These are phyloP conservation scores for Pseudogymnoascus sp. DNA, from an alignment of 2,329 filamentous ascomycete genomes.

Conservation along the genomic window DNA sequence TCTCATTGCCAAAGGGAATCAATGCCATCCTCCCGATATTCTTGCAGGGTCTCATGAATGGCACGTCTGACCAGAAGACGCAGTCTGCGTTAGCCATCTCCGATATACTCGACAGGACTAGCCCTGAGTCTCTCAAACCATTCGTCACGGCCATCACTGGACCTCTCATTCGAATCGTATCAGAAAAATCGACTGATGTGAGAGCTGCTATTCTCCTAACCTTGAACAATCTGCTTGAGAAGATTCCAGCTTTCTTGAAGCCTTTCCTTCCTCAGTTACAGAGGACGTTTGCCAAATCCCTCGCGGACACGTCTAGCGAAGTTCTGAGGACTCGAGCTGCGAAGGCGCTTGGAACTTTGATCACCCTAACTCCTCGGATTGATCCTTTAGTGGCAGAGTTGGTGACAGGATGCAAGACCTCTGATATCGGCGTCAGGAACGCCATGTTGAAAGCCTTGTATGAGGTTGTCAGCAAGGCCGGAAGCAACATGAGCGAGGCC, in stretches of 20 bases:
- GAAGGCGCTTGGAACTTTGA: conserved; percentile 88
- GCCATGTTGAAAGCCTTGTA: conserved; percentile 97
- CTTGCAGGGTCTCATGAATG: conserved; percentile 96
- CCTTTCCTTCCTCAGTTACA: conserved; percentile 96
- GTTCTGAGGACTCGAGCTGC: conserved; percentile 80
- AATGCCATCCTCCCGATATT: conserved; percentile 95
- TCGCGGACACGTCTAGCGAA: conserved; percentile 90
- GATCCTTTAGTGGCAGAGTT: conserved; percentile 90
- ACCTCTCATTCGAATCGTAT: conserved; percentile 94
- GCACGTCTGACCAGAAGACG: conserved; percentile 83
- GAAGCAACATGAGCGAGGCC: conserved; percentile 86
- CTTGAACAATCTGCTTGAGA: conserved; percentile 89
- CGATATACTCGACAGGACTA: conserved; percentile 90
- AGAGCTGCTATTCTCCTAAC: conserved; percentile 92
- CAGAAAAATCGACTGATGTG: conserved; percentile 91
- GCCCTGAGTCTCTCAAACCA: conserved; percentile 77
- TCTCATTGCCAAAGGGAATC: conserved; percentile 90
- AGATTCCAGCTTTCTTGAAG: conserved; percentile 92
- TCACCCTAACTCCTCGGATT: conserved; percentile 90
- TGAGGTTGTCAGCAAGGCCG: conserved; percentile 92
- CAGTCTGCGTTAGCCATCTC: conserved; percentile 90
- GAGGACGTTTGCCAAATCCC: conserved; percentile 90
- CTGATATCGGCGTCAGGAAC: conserved; percentile 78
- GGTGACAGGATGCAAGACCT: conserved; percentile 89
- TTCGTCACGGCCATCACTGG: conserved; percentile 98